Conservation (phyloP, 148 eudicot species). For the Silene latifolia region DNA sequence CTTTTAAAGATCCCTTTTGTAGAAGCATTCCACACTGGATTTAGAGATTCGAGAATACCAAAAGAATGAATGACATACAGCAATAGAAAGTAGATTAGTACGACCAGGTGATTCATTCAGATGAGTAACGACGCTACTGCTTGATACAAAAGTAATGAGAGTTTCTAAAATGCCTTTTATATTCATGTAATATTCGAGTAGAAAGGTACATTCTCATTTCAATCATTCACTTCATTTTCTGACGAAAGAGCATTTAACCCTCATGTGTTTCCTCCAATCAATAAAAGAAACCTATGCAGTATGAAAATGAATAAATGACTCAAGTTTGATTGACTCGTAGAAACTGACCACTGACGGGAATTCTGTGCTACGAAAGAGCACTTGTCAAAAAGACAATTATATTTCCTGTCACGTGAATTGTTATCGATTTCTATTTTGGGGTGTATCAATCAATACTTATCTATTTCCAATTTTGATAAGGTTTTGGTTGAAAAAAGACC, state of each 20-base stretch:
- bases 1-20: background rate
- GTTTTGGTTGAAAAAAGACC: too few species aligned
- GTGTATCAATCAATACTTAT: too few species aligned
- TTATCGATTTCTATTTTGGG: too few species aligned
- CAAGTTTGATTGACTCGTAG: background rate
- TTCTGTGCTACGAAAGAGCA: background rate
- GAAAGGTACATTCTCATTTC: constrained; percentile 5
- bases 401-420: too few species aligned
- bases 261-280: background rate
- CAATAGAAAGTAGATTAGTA: background rate
- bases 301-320: background rate
- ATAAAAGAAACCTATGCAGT: background rate
- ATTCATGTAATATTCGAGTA: background rate
- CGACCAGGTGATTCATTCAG: background rate
- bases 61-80: background rate
- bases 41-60: background rate
- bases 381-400: background rate
- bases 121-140: background rate
- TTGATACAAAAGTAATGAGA: background rate
- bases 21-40: background rate
- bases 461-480: too few species aligned
- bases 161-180: background rate
- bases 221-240: background rate
- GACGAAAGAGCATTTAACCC: background rate
- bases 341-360: too few species aligned